Base-by-base conservation (phyloP, 805 yeast genomes). In the Wickerhamiella australiensis region DNA sequence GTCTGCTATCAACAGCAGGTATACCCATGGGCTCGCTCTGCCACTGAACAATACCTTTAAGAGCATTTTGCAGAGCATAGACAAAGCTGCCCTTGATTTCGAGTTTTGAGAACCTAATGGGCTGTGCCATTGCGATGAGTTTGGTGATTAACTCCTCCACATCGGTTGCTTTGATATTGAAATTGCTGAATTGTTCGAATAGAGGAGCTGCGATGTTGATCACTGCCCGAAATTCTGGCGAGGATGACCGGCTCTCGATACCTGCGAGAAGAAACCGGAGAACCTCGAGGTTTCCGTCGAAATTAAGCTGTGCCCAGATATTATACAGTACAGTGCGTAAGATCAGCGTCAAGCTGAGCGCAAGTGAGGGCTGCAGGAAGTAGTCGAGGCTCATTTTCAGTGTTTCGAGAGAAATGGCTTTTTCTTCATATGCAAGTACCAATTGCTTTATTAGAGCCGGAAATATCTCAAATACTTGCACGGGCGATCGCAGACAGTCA, bases 361-460 rank as follows among this genome's bases (percentile, higher is more conserved):
- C 69, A 55, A 90, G 68, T 54, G 85, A 83, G 2, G 85, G 82
- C 58, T 88, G 95, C 42, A 83, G 69, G 56, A 90, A 82, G 59
- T 88, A 86, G 59, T 88, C 96, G 31, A 90, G 68, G 0, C 96
- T 96, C 50, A 83, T 84, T 44, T 72, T 73, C 37, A 86, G 68
- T 3, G 78, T 73, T 3, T 79, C 80, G 8, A 73, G 61, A 54
- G 78, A 81, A 3, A 85, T 69, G 12, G 76, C 65, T 8, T 77
- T 74, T 17, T 64, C 60, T 6, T 85, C 85, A 60, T 78, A 80
- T 7, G 77, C 65, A 7, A 42, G 20, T 37, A 55, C 58, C 38
- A 62, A 59, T 57, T 61, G 63, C 35, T 54, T 50, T 20, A 60
- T 59, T 9, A 54, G 76, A 3, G 76, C 70, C 1, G 96, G 92